Evolutionary conservation across 768 basidiomycete genomes (phyloP).

Genomic region (Boletus subcaerulescens): DNA sequence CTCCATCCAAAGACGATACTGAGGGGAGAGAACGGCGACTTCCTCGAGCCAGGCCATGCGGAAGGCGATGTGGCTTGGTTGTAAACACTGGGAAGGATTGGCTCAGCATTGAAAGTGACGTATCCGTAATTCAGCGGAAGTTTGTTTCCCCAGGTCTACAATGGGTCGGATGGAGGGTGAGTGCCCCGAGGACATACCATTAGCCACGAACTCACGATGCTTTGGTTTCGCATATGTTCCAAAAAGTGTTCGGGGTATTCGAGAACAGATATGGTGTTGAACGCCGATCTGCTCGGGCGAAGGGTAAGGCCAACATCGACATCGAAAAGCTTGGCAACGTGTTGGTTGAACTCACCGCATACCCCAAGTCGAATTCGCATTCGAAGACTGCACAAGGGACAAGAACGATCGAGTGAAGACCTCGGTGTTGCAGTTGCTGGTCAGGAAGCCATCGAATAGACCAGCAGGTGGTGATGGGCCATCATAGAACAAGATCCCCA

Average conservation of each 20-base stretch:
- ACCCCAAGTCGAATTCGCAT: constrained; percentile 15
- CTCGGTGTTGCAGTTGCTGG: constrained; percentile 1
- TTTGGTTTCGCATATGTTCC: constrained; percentile 14
- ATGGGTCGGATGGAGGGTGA: neutral
- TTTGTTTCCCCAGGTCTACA: constrained; percentile 42
- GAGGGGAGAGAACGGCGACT: constrained; percentile 39
- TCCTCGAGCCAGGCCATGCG: constrained; percentile 49
- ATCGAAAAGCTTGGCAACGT: neutral
- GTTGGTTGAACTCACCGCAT: constrained; percentile 20
- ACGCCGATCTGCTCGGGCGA: constrained; percentile 16
- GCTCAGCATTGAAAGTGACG: constrained; percentile 48
- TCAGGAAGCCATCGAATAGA: constrained; percentile 32
- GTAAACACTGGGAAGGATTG: constrained; percentile 43
- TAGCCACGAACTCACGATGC: constrained; percentile 11
- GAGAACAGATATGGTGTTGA: constrained; percentile 25
- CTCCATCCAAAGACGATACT: constrained; percentile 49
- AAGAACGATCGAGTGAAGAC: constrained; percentile 22
- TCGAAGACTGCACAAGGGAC: constrained; percentile 25
- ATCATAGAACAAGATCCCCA: constrained; percentile 56
- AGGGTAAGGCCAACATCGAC: neutral
- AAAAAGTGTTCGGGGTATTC: constrained; percentile 20
- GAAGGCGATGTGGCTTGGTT: constrained; percentile 36
- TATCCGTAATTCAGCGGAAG: constrained; percentile 38
- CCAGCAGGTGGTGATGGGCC: constrained; percentile 32
- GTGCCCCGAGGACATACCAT: neutral